A percentile compares a stretch with the other conserved stretches of the same genome.
These are phyloP conservation scores for Penicillium alfredii DNA, from an alignment of 495 filamentous ascomycete species.

Conservation along the genomic window DNA sequence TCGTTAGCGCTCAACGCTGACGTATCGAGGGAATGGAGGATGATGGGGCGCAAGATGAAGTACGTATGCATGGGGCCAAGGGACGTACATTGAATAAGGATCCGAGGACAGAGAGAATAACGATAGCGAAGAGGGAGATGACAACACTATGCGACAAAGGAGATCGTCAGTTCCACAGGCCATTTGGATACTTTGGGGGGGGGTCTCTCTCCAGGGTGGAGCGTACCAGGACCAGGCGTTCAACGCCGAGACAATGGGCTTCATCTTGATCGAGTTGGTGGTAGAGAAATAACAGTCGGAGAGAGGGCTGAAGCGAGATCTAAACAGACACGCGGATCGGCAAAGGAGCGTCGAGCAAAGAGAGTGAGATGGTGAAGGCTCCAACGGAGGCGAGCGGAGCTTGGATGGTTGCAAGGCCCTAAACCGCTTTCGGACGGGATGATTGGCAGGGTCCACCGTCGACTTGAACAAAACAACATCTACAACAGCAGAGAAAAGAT, in stretches of 20 bases:
- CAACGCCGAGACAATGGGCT: constrained; percentile 81
- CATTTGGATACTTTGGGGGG: no score
- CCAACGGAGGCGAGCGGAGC: constrained; percentile 30
- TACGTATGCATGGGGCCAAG: background rate
- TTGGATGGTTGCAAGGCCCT: constrained; percentile 18
- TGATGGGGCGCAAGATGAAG: constrained; percentile 7
- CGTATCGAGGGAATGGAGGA: background rate
- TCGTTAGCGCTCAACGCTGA: constrained; percentile 4
- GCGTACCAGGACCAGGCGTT: constrained; percentile 89
- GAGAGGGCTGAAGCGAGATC: background rate
- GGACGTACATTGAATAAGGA: constrained; percentile 61
- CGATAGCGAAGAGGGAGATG: constrained; percentile 79
- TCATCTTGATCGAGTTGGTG: constrained; percentile 56
- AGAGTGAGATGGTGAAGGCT: constrained; percentile 9
- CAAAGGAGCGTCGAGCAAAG: no score
- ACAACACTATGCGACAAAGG: constrained; percentile 57
- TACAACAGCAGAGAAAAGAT: no score
- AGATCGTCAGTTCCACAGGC: no score
- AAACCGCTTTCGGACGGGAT: constrained; percentile 30
- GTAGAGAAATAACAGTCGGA: constrained; percentile 1
- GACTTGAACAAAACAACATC: no score
- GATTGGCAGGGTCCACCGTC: background rate
- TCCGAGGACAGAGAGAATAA: constrained; percentile 81
- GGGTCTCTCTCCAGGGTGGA: no score
- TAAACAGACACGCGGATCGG: no score